Evolutionary conservation across 305 asterid genomes (phyloP), one percentile per base, ranked within the genome.

Genomic region (Fraxinus paxiana): DNA sequence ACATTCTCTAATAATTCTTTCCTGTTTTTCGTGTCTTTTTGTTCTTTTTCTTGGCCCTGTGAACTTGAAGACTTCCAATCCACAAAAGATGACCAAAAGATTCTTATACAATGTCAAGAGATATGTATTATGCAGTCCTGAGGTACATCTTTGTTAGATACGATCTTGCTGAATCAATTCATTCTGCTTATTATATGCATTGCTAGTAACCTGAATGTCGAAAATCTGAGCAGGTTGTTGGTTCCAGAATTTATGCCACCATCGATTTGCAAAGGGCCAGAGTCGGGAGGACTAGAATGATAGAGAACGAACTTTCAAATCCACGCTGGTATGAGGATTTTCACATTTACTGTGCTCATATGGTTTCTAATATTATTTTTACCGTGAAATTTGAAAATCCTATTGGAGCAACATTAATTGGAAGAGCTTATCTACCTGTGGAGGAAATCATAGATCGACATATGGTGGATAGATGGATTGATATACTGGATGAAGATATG

Each of bases 271-370:
- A 88, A 54, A 82, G 88, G 82, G 99, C 97, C 2, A 83, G 99
- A 24, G 97, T 87, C 0, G 99, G 89, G 5, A 76, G 98, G 61
- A 95, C 99, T 0, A 85, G 92, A 76, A 72, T 87, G 84, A 77
- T 88, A 5, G 81, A 83, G 67, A 80, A 87, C 33, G 86, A 89
- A 31, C 87, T 84, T 75, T 88, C 95, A 0, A 86, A 85, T 73
- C 98, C 98, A 4, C 90, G 87, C 4, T 95, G 98, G 98, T 43
- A 83, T 8, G 93, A 95, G 43, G 7, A 76, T 34, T 95, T 95
- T 35, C 86, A 83, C 73, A 85, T 95, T 0, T 95, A 90, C 77
- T 91, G 97, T 63, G 97, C 98, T 6, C 97, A 92, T 69, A 77
- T 63, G 5, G 86, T 91, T 46, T 89, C 94, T 33, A 77, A 90